Evolutionary conservation across 2,329 filamentous ascomycete species (phyloP), one percentile per base, ranked within the genome.

Genomic region (Pleurostoma richardsiae): DNA sequence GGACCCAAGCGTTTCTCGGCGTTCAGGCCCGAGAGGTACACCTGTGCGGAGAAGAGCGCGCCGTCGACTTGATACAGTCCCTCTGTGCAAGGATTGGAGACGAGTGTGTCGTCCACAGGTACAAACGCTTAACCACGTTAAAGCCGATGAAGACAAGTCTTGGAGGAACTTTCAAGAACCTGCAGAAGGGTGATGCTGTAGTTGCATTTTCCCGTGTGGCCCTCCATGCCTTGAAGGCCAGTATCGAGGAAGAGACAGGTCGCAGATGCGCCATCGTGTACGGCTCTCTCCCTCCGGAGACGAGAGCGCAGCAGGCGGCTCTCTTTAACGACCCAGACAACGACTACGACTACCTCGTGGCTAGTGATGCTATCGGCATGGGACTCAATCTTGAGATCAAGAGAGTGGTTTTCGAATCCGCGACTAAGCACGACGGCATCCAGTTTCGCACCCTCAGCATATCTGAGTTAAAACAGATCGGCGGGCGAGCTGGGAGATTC

Each of bases 331-430:
- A 97, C 53, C 91, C 90, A 0, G 68, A 95, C 61, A 99, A 95
- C 62, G 91, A 96, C 49, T 99, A 96, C 61, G 94, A 99, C 62
- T 95, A 84, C 56, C 74, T 99, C 5, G 91, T 94, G 29, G 94
- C 95, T 6, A 96, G 90, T 56, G 90, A 96, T 67, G 94, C 94
- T 41, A 92, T 99, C 52, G 94, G 94, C 36, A 97, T 99, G 92
- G 94, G 95, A 1, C 72, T 99, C 27, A 99, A 99, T 59, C 69
- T 99, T 63, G 90, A 83, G 66, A 90, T 96, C 62, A 94, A 90
- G 61, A 86, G 95, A 29, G 80, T 99, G 50, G 80, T 99, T 45
- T 94, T 99, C 54, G 89, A 96, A 59, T 76, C 85, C 1, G 77
- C 84, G 3, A 70, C 74, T 49, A 99, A 96, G 63, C 85, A 77